Conservation (phyloP, 441 rosid genomes). For the Erodium chrysanthum region DNA sequence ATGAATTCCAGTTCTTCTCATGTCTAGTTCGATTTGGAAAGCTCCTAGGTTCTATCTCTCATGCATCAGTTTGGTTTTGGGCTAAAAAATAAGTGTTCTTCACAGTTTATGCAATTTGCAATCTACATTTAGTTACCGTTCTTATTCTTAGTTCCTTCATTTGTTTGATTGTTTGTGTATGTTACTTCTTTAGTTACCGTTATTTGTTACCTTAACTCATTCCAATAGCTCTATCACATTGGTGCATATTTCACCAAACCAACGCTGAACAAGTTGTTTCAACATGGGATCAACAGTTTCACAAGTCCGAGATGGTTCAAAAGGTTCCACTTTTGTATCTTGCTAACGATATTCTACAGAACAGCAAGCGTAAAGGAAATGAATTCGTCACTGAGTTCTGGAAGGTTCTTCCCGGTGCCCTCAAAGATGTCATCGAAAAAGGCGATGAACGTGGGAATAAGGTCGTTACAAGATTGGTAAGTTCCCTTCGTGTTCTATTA, state of each 20-base stretch:
- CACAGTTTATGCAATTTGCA: neutral
- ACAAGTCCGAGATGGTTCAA: conserved; percentile 49
- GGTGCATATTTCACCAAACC: conserved; percentile 97
- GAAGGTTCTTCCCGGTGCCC: conserved; percentile 26
- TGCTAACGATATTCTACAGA: conserved; percentile 23
- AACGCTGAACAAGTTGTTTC: conserved; percentile 94
- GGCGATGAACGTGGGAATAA: conserved; percentile 77
- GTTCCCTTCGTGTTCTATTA: neutral
- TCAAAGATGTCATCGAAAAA: conserved; percentile 54
- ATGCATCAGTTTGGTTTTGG: too few relatives aligned
- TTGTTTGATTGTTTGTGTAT: too few relatives aligned
- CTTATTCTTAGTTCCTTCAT: too few relatives aligned
- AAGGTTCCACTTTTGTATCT: conserved; percentile 85
- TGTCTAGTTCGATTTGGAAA: too few relatives aligned
- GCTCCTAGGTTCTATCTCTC: too few relatives aligned
- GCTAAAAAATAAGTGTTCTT: too few relatives aligned
- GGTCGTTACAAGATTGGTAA: conserved; percentile 72
- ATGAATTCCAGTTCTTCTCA: too few relatives aligned
- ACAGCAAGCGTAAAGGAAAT: conserved; percentile 83
- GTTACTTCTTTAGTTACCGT: too few relatives aligned
- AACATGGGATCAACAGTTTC: conserved; percentile 85
- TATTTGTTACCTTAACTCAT: neutral
- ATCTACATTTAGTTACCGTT: neutral
- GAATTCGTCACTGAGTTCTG: conserved; percentile 79
- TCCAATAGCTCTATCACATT: conserved; percentile 72